These are phyloP conservation scores for Bruguiera parviflora DNA, from an alignment of 345 rosid genomes.

Conservation along the genomic window DNA sequence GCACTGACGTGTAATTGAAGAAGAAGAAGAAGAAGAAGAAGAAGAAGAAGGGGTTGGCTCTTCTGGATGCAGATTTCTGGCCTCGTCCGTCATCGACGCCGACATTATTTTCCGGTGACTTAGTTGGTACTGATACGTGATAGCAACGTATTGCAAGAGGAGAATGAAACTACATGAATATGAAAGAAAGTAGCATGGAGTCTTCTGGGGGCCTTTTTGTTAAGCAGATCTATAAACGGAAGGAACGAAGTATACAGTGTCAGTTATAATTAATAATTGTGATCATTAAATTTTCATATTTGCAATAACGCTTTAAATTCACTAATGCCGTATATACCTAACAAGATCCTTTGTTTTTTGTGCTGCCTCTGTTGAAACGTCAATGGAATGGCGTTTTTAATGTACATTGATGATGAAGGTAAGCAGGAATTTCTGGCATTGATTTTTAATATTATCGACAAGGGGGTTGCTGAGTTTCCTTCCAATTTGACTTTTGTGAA, in stretches of 20 bases:
- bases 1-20: background rate
- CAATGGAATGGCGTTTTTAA: background rate
- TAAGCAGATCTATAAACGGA: too few relatives aligned
- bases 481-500: background rate
- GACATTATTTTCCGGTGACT: conserved; percentile 7
- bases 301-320: too few relatives aligned
- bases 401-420: background rate
- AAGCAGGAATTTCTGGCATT: background rate
- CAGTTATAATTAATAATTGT: too few relatives aligned
- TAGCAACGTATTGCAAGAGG: background rate
- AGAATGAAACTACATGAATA: background rate
- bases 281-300: too few relatives aligned
- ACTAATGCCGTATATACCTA: background rate
- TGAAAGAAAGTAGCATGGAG: background rate
- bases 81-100: background rate
- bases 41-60: background rate
- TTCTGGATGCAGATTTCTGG: background rate
- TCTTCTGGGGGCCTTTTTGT: background rate
- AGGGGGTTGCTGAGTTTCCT: background rate
- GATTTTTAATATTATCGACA: too few relatives aligned
- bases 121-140: background rate
- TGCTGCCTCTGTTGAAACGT: background rate
- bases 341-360: background rate
- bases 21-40: conserved; percentile 3
- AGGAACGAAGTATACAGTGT: too few relatives aligned